Percentiles rank a stretch among this genome's conserved stretches.
These are phyloP conservation scores for Suillus bovinus DNA, from an alignment of 768 basidiomycete genomes.

Conservation along the genomic window DNA sequence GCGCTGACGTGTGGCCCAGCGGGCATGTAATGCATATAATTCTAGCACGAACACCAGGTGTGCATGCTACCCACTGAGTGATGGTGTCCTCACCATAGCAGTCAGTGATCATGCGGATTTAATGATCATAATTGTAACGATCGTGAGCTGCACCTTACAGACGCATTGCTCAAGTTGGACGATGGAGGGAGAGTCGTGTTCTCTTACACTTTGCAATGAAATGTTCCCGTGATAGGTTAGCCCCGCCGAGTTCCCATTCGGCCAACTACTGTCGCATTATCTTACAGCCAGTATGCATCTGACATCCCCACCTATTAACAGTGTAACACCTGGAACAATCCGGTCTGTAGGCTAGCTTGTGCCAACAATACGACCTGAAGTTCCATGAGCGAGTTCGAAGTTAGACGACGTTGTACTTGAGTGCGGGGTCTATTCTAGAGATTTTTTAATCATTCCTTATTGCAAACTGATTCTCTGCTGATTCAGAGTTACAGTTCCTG, in stretches of 20 bases:
- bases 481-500: neutral
- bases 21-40: constrained; percentile 43
- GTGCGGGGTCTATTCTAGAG: neutral
- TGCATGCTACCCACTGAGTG: constrained; percentile 30
- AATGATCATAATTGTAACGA: no score
- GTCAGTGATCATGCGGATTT: no score
- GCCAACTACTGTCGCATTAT: constrained; percentile 50
- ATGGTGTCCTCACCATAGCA: constrained; percentile 16
- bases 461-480: neutral
- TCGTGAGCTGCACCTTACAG: constrained; percentile 55
- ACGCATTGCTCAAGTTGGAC: constrained; percentile 22
- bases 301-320: constrained; percentile 43
- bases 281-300: constrained; percentile 52
- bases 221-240: constrained; percentile 42
- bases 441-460: neutral
- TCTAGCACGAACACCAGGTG: constrained; percentile 46
- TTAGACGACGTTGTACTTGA: neutral
- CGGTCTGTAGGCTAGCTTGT: constrained; percentile 4
- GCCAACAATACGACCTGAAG: neutral
- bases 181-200: constrained; percentile 30
- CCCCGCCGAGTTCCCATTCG: no score
- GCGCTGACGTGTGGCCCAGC: constrained; percentile 45
- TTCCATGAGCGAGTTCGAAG: neutral
- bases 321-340: constrained; percentile 38
- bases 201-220: constrained; percentile 54